Evolutionary conservation across 805 yeast genomes (phyloP).

Genomic region (Saccharomyces cerevisiae): DNA sequence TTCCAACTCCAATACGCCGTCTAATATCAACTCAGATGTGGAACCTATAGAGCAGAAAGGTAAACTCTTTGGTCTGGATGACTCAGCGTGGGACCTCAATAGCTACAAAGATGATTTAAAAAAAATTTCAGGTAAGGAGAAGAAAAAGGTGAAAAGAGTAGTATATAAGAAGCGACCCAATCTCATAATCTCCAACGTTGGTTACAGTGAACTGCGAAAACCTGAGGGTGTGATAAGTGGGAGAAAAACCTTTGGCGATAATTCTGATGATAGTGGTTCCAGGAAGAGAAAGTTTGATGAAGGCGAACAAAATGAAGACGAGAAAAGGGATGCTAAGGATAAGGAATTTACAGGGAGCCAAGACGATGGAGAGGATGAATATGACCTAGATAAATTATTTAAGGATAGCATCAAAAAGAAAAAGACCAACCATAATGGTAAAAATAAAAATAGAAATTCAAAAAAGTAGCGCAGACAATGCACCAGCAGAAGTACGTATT

Average conservation of each 20-base stretch:
- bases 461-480: neutral
- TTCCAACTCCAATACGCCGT: constrained; percentile 31
- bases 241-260: neutral
- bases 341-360: constrained; percentile 36
- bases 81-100: constrained; percentile 15
- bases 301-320: constrained; percentile 17
- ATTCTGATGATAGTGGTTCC: neutral
- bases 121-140: neutral
- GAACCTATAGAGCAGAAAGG: neutral
- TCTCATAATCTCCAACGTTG: neutral
- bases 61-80: constrained; percentile 11
- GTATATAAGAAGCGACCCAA: neutral
- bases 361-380: constrained; percentile 12
- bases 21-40: neutral
- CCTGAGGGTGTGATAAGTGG: neutral
- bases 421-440: neutral
- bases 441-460: neutral
- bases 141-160: neutral
- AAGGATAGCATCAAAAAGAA: neutral
- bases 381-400: constrained; percentile 17
- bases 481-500: neutral
- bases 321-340: constrained; percentile 31
- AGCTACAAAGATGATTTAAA: neutral
- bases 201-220: neutral
- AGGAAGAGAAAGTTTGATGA: constrained; percentile 22